Conservation (phyloP, 805 yeast genomes). For the Yarrowia keelungensis region DNA sequence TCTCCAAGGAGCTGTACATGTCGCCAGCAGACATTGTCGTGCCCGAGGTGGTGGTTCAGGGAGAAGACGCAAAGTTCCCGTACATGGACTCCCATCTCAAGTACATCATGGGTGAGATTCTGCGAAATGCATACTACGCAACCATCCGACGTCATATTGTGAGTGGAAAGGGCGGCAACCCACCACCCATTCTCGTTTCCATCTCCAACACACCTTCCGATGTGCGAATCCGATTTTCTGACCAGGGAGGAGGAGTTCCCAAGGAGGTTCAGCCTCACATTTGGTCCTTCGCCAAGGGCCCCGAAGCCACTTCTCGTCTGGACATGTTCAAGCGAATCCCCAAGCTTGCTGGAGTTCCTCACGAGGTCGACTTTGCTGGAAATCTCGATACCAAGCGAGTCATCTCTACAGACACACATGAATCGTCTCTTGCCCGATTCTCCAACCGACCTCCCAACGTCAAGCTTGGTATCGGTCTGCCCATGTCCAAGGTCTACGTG, state of each 20-base stretch:
- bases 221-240: conserved; percentile 79
- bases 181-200: conserved; percentile 72
- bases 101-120: conserved; percentile 83
- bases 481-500: conserved; percentile 90
- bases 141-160: conserved; percentile 61
- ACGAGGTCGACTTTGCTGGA: conserved; percentile 45
- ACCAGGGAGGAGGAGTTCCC: conserved; percentile 87
- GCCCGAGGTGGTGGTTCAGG: conserved; percentile 82
- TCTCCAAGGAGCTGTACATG: conserved; percentile 72
- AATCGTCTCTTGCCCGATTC: conserved; percentile 67
- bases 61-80: conserved; percentile 71
- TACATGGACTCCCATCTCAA: conserved; percentile 87
- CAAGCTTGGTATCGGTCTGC: conserved; percentile 86
- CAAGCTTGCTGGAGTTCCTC: conserved; percentile 47
- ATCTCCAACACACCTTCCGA: conserved; percentile 70
- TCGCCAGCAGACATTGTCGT: conserved; percentile 77
- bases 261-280: conserved; percentile 64
- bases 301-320: conserved; percentile 45
- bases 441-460: conserved; percentile 75
- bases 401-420: conserved; percentile 40
- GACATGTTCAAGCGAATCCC: conserved; percentile 48
- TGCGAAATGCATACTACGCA: conserved; percentile 85
- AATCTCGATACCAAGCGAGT: conserved; percentile 22
- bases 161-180: conserved; percentile 40
- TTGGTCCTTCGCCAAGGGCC: conserved; percentile 79